Evolutionary conservation across 1,284 basidiomycete genomes (phyloP).

Genomic region (Pseudozyma sp.): DNA sequence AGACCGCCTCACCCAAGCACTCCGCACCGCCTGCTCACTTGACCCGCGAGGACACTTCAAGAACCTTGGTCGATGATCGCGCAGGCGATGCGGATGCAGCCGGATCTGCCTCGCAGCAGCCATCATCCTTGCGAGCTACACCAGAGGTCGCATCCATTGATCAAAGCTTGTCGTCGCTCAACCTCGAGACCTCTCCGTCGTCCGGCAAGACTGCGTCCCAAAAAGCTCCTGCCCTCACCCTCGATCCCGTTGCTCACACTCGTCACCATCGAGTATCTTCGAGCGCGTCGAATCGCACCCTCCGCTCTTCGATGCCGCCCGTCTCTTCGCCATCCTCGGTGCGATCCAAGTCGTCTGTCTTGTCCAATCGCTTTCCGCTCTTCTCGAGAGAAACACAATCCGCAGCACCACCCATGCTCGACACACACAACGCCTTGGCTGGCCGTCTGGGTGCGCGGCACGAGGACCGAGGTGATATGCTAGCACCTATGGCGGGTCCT

Average conservation of each 20-base stretch:
- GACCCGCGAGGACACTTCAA: conserved; percentile 35
- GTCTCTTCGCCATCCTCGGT: conserved; percentile 49
- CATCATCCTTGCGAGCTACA: conserved; percentile 5
- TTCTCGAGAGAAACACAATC: conserved; percentile 42
- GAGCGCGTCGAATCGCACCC: conserved; percentile 47
- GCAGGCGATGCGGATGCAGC: conserved; percentile 4
- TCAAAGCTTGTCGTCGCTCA: conserved; percentile 20
- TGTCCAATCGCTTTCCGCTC: conserved; percentile 42
- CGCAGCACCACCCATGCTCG: conserved; percentile 56
- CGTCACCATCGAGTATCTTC: conserved; percentile 44
- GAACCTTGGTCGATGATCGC: conserved; percentile 20
- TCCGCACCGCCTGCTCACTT: conserved; percentile 8
- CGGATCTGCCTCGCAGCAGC: neutral
- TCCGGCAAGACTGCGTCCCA: conserved; percentile 9
- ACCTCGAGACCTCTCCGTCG: conserved; percentile 18
- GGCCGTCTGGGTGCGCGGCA: conserved; percentile 52
- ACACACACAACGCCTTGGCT: conserved; percentile 59
- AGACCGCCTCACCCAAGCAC: conserved; percentile 5
- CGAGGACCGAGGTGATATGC: conserved; percentile 44
- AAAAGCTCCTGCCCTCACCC: conserved; percentile 18
- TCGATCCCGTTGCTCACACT: conserved; percentile 19
- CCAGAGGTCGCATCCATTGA: conserved; percentile 20
- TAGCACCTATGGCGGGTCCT: conserved; percentile 33
- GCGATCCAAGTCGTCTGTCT: conserved; percentile 46
- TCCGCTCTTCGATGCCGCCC: conserved; percentile 34